Conservation (phyloP, 192 early-diverging fungal genomes). For the Coemansia sp. region DNA sequence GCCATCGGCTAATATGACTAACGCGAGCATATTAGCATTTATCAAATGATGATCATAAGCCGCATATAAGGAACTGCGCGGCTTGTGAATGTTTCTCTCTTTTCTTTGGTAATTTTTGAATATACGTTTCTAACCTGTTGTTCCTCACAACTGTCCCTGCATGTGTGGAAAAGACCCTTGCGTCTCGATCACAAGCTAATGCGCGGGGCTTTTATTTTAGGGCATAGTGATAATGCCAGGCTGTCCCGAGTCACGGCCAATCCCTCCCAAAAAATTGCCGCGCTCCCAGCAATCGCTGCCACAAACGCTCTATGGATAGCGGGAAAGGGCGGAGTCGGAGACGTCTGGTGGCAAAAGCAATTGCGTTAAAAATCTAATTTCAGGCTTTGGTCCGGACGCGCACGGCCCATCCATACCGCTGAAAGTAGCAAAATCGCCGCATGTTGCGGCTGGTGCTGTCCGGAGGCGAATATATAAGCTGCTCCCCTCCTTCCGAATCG, state of each 20-base stretch:
- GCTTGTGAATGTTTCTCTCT: too few species aligned
- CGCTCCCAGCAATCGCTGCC: not conserved
- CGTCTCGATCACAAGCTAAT: not conserved
- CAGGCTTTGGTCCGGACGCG: not conserved
- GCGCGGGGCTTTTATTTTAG: not conserved
- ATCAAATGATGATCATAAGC: too few species aligned
- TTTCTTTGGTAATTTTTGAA: too few species aligned
- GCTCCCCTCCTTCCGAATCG: too few species aligned
- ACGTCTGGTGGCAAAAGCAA: not conserved
- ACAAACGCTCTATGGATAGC: not conserved
- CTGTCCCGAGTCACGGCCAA: not conserved
- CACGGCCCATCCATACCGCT: not conserved
- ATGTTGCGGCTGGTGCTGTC: not conserved
- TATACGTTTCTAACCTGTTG: too few species aligned
- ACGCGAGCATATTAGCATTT: too few species aligned
- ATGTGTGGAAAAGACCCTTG: not conserved
- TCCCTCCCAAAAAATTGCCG: constrained; percentile 3
- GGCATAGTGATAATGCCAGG: not conserved
- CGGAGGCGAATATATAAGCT: too few species aligned
- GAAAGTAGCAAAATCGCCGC: not conserved
- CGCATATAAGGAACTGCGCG: too few species aligned
- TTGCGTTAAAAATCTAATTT: not conserved
- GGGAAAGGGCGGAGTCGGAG: not conserved
- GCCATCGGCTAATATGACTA: constrained; percentile 14
- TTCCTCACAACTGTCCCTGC: not conserved